phyloP scores from a whole-genome alignment of 805 yeast species.

The Priceomyces carsonii region DNA sequence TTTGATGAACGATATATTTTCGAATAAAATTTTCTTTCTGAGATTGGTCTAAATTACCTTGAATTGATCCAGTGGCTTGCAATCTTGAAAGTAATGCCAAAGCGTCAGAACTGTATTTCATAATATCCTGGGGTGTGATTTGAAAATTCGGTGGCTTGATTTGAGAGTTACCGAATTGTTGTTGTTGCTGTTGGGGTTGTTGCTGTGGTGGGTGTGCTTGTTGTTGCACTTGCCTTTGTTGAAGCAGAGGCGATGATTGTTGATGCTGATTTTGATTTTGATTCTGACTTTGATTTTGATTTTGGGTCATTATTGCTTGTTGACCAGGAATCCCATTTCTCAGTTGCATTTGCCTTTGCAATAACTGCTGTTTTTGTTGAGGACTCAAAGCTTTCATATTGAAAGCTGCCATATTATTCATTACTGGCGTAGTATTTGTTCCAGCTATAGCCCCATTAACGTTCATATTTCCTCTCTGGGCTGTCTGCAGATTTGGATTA shows the following conservation, averaged over 20 bases:
- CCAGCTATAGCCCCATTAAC: conserved; percentile 7
- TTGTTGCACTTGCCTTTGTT: conserved; percentile 30
- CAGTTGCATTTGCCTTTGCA: conserved; percentile 38
- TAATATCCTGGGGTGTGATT: conserved; percentile 39
- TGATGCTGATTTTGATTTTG: conserved; percentile 22
- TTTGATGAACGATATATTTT: conserved; percentile 41
- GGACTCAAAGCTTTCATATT: conserved; percentile 27
- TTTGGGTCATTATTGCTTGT: conserved; percentile 22
- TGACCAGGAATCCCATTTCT: conserved; percentile 11
- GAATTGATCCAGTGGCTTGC: conserved; percentile 37
- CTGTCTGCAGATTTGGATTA: conserved; percentile 15
- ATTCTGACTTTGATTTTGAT: conserved; percentile 13
- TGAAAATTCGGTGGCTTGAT: conserved; percentile 29
- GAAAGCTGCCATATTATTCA: conserved; percentile 14
- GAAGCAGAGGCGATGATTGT: conserved; percentile 28
- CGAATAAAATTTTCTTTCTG: conserved; percentile 41
- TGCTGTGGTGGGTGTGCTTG: conserved; percentile 28
- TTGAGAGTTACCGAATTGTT: conserved; percentile 3
- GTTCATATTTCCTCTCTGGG: conserved; percentile 9
- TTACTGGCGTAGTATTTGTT: conserved; percentile 14
- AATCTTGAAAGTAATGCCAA: conserved; percentile 36
- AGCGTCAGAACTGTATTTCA: conserved; percentile 41
- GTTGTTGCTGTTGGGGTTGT: conserved; percentile 21
- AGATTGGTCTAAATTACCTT: conserved; percentile 31
- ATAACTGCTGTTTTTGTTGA: conserved; percentile 40